Evolutionary conservation across 179 eudicot genomes (phyloP).

Genomic region (Corrigiola litoralis): DNA sequence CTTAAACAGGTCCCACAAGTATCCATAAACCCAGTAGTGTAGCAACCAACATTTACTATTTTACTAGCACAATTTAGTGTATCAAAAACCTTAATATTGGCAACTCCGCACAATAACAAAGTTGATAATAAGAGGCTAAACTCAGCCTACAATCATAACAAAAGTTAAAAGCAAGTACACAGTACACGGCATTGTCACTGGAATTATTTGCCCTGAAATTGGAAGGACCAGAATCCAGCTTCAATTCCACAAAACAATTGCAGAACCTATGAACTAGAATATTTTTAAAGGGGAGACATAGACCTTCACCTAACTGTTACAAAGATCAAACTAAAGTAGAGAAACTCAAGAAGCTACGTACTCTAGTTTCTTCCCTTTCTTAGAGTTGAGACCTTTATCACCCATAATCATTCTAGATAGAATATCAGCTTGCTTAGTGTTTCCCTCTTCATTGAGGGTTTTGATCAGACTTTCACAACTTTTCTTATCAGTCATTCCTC

Average conservation of each 20-base stretch:
- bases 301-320: not conserved
- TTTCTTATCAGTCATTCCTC: conserved; percentile 47
- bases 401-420: conserved; percentile 58
- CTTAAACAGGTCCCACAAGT: too few relatives aligned
- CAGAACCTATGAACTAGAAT: not conserved
- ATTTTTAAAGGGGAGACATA: not conserved
- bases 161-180: too few relatives aligned
- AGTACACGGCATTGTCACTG: too few relatives aligned
- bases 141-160: too few relatives aligned
- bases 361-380: conserved; percentile 62
- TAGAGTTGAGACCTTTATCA: conserved; percentile 36
- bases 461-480: conserved; percentile 63
- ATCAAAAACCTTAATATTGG: too few relatives aligned
- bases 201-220: not conserved
- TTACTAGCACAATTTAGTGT: too few relatives aligned
- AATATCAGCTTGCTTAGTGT: conserved; percentile 86
- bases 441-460: conserved; percentile 72
- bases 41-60: too few relatives aligned
- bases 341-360: conserved; percentile 25
- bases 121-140: too few relatives aligned
- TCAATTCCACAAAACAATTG: conserved; percentile 1
- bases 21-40: too few relatives aligned
- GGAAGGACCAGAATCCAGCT: not conserved
- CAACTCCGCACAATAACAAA: too few relatives aligned
- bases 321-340: not conserved